Evolutionary conservation across 257 asterid genomes (phyloP).

Genomic region (Gentiana macrophylla): DNA sequence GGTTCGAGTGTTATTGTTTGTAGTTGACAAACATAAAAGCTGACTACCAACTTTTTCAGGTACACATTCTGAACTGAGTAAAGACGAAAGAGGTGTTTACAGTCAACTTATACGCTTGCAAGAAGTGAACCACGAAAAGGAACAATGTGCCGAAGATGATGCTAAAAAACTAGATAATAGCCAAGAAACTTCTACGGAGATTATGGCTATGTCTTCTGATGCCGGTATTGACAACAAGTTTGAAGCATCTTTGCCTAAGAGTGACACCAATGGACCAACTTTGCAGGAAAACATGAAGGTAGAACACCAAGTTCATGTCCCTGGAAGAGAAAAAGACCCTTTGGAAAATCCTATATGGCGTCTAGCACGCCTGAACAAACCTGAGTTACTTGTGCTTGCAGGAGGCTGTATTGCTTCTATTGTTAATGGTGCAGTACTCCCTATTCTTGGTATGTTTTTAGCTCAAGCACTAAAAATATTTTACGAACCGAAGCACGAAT

Average conservation of each 20-base stretch:
- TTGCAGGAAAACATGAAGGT: background rate
- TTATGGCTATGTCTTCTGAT: background rate
- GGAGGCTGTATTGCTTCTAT: no score
- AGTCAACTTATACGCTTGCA: slow-evolving; percentile 9
- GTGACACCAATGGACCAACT: background rate
- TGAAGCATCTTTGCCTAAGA: background rate
- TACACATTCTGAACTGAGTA: slow-evolving; percentile 17
- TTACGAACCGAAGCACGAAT: slow-evolving; percentile 40
- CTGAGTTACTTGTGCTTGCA: slow-evolving; percentile 15
- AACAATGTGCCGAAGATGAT: background rate
- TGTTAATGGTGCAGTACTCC: no score
- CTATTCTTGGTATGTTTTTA: slow-evolving; percentile 26
- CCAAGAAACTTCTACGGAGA: background rate
- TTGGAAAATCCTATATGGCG: slow-evolving; percentile 21
- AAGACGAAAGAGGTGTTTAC: slow-evolving; percentile 17
- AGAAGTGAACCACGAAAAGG: background rate
- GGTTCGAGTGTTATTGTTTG: no score
- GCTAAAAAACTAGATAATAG: background rate
- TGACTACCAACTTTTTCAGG: slow-evolving; percentile 4
- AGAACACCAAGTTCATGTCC: background rate
- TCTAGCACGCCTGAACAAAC: slow-evolving; percentile 37
- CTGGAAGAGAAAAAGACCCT: background rate
- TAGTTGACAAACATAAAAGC: no score
- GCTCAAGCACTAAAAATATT: slow-evolving; percentile 31
- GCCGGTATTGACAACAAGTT: background rate